Base-by-base conservation (phyloP, 1,139 yeast species). In the Pichia sp. region DNA sequence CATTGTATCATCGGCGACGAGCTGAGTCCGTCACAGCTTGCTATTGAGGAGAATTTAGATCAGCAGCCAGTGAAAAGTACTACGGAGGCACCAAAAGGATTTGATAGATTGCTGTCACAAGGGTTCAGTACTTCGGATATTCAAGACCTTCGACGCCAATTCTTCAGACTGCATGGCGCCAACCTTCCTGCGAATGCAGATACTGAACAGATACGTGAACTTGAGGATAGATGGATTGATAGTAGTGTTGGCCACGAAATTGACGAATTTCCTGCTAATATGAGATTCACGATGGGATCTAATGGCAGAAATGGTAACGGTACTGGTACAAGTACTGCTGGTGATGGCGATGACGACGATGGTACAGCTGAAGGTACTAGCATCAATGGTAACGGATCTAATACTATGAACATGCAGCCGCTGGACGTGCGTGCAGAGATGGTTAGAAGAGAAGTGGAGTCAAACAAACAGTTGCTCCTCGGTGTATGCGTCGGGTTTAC, bases 161-260 rank as follows among this genome's bases (percentile, higher is more conserved):
- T 87, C 52, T 71, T 74, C 41, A 68, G 69, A 46, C 67, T 86
- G 3, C 81, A 85, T 55, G 83, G 82, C 2, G 62, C 64, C 18
- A 42, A 58, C 12, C 58, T 63, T 37, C 50, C 52, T 26, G 41
- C 39, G 3, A 54, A 46, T 48, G 48, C 58, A 6, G 53, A 46
- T 11, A 20, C 23, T 6, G 61, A 58, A 8, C 66, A 66, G 25
- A 56, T 74, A 6, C 56, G 86, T 34, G 81, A 78, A 44, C 58
- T 86, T 45, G 96, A 87, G 53, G 96, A 87, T 49, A 67, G 87
- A 40, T 87, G 96, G 96, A 83, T 87, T 42, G 94, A 87, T 50
- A 77, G 83, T 33, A 81, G 91, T 0, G 86, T 75, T 7, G n/a
- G n/a, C n/a, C n/a, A n/a, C n/a, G n/a, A n/a, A n/a, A n/a, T n/a